Conservation (phyloP, 192 early-diverging fungal species). For the Chytriomyces confervae region DNA sequence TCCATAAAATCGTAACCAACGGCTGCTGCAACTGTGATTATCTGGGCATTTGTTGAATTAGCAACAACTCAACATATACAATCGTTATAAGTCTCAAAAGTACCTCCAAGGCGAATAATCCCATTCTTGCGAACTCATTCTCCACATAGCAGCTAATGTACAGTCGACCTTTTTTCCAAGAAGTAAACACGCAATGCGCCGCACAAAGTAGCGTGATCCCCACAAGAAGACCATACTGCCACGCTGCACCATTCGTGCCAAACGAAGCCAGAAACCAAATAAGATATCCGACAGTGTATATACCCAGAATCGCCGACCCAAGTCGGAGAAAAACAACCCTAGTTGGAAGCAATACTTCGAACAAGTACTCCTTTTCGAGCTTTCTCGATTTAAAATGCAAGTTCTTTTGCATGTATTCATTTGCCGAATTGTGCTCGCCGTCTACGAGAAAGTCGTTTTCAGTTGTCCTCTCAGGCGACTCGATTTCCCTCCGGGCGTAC, state of each 20-base stretch:
- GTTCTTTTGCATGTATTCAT: not conserved
- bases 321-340: slow-evolving; percentile 4
- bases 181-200: slow-evolving; percentile 1
- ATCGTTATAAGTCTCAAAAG: not conserved
- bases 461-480: not conserved
- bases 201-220: not conserved
- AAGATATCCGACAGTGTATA: slow-evolving; percentile 9
- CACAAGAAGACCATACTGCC: not conserved
- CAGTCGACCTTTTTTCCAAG: slow-evolving; percentile 21
- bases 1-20: slow-evolving; percentile 14
- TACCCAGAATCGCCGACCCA: slow-evolving; percentile 13
- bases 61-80: not conserved
- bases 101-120: slow-evolving; percentile 6
- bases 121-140: not conserved
- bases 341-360: slow-evolving; percentile 1
- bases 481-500: not conserved
- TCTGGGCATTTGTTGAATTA: not conserved
- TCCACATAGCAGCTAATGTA: not conserved
- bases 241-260: not conserved
- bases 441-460: not conserved
- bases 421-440: not conserved
- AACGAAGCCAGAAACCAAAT: slow-evolving; percentile 1
- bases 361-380: slow-evolving; percentile 32
- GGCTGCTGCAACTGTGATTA: not conserved
- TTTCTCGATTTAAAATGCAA: slow-evolving; percentile 10